Conservation (phyloP, 1,284 basidiomycete species). For the Trichosporon coremiiforme region DNA sequence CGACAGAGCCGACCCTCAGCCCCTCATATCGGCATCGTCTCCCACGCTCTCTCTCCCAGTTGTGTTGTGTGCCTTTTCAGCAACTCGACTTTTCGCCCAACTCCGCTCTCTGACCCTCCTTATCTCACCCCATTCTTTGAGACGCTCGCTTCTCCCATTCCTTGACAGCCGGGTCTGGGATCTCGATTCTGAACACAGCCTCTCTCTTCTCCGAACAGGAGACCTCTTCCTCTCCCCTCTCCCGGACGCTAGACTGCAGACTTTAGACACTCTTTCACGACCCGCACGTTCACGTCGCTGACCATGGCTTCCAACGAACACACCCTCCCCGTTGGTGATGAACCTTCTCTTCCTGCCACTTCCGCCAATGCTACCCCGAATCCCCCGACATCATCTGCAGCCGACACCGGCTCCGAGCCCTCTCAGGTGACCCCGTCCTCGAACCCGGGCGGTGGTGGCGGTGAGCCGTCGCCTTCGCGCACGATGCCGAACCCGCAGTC, state of each 20-base stretch:
- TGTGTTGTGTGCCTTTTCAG: background rate
- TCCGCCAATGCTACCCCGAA: background rate
- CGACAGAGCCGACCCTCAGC: background rate
- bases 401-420: conserved; percentile 3
- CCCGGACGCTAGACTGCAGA: background rate
- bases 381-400: background rate
- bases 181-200: background rate
- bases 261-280: background rate
- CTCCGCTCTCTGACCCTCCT: background rate
- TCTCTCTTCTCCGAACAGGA: background rate
- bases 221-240: background rate
- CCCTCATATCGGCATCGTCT: conserved; percentile 1
- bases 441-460: background rate
- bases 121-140: background rate
- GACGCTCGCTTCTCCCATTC: conserved; percentile 1
- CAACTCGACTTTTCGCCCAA: background rate
- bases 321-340: background rate
- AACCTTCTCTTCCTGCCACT: background rate
- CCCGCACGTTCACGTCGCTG: conserved; percentile 1
- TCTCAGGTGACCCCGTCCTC: conserved; percentile 2
- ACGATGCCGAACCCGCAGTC: background rate
- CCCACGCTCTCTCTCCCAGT: background rate
- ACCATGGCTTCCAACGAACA: background rate
- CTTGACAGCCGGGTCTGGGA: background rate
- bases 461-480: background rate